Percentiles rank a stretch among this genome's conserved stretches.
Conservation (phyloP, 306 rosid genomes). For the Glycine tomentella region DNA sequence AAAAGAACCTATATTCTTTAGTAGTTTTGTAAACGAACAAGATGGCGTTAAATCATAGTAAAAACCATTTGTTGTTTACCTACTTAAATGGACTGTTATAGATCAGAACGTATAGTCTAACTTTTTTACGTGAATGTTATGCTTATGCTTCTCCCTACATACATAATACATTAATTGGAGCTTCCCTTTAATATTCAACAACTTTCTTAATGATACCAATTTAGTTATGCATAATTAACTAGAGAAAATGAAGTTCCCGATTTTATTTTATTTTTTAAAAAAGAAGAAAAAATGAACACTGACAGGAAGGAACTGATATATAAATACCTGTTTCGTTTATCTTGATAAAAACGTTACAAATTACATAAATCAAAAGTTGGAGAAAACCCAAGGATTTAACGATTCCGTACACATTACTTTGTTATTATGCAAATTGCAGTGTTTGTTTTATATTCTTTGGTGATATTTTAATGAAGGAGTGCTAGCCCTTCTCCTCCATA, state of each 20-base stretch:
- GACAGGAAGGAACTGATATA: too few species aligned
- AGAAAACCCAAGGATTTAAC: not conserved
- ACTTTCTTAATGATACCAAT: not conserved
- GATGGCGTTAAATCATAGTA: not conserved
- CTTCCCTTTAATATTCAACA: not conserved
- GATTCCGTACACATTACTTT: slow-evolving; percentile 32
- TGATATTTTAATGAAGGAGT: slow-evolving; percentile 43
- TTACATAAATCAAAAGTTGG: not conserved
- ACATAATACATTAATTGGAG: not conserved
- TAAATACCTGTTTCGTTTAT: not conserved
- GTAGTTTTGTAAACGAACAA: slow-evolving; percentile 6
- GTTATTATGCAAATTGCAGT: slow-evolving; percentile 10
- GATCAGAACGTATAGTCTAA: not conserved
- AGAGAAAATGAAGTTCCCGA: not conserved
- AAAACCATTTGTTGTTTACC: not conserved
- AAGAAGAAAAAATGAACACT: not conserved
- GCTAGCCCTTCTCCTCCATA: slow-evolving; percentile 27
- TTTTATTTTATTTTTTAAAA: too few species aligned
- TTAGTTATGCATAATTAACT: not conserved
- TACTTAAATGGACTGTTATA: not conserved
- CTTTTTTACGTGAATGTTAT: not conserved
- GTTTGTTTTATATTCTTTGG: not conserved
- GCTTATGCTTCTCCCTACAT: not conserved
- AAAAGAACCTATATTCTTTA: not conserved
- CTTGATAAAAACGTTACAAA: not conserved